These are phyloP conservation scores for Amanita phalloides DNA, from an alignment of 768 basidiomycete species.

Conservation along the genomic window DNA sequence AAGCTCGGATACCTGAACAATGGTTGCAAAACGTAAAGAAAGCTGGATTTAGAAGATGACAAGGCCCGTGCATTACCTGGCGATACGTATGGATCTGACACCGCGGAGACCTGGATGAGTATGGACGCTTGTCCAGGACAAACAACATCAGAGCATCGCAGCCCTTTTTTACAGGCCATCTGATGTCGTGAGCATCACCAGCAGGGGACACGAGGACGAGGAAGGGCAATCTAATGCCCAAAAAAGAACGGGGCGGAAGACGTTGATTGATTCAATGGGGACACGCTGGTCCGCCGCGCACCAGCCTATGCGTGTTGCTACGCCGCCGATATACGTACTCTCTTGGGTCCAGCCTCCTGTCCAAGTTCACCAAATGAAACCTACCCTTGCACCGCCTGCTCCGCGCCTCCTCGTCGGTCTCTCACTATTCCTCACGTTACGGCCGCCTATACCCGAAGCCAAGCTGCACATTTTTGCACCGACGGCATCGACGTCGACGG, in stretches of 20 bases:
- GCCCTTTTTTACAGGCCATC: slow-evolving; percentile 36
- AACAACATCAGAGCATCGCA: slow-evolving; percentile 29
- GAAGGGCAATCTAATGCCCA: slow-evolving; percentile 7
- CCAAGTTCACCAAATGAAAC: background rate
- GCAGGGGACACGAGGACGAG: slow-evolving; percentile 37
- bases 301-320: background rate
- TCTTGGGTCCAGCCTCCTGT: background rate
- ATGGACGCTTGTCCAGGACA: slow-evolving; percentile 31
- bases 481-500: too few relatives aligned
- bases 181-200: slow-evolving; percentile 30
- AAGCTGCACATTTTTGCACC: slow-evolving; percentile 12
- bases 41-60: slow-evolving; percentile 8
- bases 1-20: slow-evolving; percentile 14
- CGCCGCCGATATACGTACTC: background rate
- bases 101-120: slow-evolving; percentile 23
- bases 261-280: slow-evolving; percentile 1
- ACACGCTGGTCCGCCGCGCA: background rate
- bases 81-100: background rate
- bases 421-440: slow-evolving; percentile 21
- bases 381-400: slow-evolving; percentile 42
- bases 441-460: slow-evolving; percentile 40
- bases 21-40: background rate
- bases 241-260: slow-evolving; percentile 7
- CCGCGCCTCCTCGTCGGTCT: slow-evolving; percentile 52
- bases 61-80: slow-evolving; percentile 6